phyloP scores from a whole-genome alignment of 352 stramenopile genomes.

The Phytopythium oedochilum region DNA sequence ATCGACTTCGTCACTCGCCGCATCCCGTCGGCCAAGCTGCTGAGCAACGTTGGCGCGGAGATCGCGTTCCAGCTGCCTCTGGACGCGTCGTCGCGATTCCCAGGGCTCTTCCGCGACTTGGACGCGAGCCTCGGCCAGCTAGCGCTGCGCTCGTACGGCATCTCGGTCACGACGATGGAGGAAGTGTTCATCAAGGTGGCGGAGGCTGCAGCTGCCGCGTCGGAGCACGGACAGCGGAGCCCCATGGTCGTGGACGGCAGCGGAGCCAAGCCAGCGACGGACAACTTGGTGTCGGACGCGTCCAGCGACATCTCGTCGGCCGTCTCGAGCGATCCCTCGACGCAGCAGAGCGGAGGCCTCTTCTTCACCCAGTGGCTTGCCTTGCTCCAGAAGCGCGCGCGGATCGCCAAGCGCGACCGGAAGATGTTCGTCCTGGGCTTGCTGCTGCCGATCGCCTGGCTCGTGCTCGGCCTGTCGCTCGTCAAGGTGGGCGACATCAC shows the following conservation, averaged over 20 bases:
- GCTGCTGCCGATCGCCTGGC: slow-evolving; percentile 75
- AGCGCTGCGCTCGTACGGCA: slow-evolving; percentile 54
- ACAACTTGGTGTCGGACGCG: slow-evolving; percentile 40
- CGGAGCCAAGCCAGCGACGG: slow-evolving; percentile 19
- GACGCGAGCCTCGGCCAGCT: slow-evolving; percentile 37
- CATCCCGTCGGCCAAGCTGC: slow-evolving; percentile 44
- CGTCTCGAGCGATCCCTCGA: neutral
- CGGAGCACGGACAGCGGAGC: neutral
- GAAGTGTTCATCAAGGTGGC: slow-evolving; percentile 91
- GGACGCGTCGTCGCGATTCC: slow-evolving; percentile 45
- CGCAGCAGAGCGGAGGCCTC: slow-evolving; percentile 11
- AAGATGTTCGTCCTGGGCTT: slow-evolving; percentile 78
- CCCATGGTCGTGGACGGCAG: slow-evolving; percentile 11
- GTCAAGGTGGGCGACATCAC: slow-evolving; percentile 33
- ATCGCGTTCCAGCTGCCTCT: slow-evolving; percentile 77
- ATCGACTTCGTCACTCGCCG: slow-evolving; percentile 31
- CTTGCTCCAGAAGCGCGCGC: slow-evolving; percentile 87
- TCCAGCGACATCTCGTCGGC: slow-evolving; percentile 38
- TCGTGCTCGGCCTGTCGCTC: slow-evolving; percentile 66
- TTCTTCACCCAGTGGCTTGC: slow-evolving; percentile 87
- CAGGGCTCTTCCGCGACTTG: slow-evolving; percentile 64
- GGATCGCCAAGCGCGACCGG: slow-evolving; percentile 89
- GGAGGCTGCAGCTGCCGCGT: slow-evolving; percentile 14
- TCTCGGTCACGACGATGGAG: slow-evolving; percentile 90
- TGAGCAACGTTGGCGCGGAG: slow-evolving; percentile 78